phyloP scores from a whole-genome alignment of 306 rosid genomes.

The Mimosa bimucronata region DNA sequence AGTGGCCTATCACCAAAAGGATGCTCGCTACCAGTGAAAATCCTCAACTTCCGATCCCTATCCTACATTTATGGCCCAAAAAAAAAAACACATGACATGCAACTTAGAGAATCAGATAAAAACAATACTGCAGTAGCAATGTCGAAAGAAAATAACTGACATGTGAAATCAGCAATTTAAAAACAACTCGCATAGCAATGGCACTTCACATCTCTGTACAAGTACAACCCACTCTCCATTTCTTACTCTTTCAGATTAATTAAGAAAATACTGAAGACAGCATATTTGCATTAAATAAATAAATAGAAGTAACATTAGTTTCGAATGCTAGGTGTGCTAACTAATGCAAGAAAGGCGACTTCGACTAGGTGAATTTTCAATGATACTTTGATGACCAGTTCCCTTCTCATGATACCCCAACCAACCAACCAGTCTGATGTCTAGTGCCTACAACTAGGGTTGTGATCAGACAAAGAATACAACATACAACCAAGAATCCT shows the following conservation, averaged over 20 bases:
- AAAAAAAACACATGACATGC: slow-evolving; percentile 28
- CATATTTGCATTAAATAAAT: slow-evolving; percentile 6
- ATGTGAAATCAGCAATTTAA: slow-evolving; percentile 9
- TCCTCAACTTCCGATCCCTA: slow-evolving; percentile 90
- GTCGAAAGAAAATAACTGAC: not conserved
- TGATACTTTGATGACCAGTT: no score
- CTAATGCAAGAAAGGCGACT: not conserved
- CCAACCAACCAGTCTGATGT: not conserved
- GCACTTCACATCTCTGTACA: slow-evolving; percentile 7
- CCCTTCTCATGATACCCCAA: slow-evolving; percentile 1
- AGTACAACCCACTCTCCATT: slow-evolving; percentile 21
- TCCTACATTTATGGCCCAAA: slow-evolving; percentile 60
- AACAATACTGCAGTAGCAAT: not conserved
- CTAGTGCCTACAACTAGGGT: not conserved
- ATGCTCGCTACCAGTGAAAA: slow-evolving; percentile 76
- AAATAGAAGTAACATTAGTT: not conserved
- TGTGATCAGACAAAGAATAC: not conserved
- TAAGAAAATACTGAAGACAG: not conserved
- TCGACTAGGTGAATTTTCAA: no score
- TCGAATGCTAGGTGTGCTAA: not conserved
- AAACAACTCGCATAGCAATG: slow-evolving; percentile 2
- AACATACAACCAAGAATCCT: not conserved
- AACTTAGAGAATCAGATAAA: slow-evolving; percentile 3
- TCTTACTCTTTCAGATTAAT: not conserved
- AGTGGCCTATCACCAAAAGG: slow-evolving; percentile 83